Conservation (phyloP, 2,329 filamentous ascomycete genomes). For the Herpomyces periplanetae region DNA sequence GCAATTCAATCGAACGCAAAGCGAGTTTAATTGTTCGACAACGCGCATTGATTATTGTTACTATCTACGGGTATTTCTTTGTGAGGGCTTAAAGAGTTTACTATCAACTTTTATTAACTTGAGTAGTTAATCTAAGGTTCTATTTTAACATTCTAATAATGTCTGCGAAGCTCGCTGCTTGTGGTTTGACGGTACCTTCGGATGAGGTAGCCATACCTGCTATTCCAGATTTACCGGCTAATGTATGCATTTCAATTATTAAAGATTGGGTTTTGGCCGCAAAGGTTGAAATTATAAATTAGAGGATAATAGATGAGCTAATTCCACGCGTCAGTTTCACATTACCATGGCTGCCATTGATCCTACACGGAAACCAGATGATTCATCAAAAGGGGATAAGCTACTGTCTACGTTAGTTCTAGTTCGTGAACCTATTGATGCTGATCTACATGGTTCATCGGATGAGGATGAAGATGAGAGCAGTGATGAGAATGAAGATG, state of each 20-base stretch:
- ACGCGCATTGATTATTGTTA: too few relatives aligned
- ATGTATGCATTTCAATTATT: conserved; percentile 16
- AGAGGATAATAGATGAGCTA: neutral
- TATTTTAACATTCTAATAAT: too few relatives aligned
- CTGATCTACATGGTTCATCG: conserved; percentile 8
- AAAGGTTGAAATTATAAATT: conserved; percentile 1
- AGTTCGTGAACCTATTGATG: conserved; percentile 10
- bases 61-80: too few relatives aligned
- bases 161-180: too few relatives aligned
- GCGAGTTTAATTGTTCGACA: too few relatives aligned
- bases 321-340: conserved; percentile 24
- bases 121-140: too few relatives aligned
- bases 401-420: conserved; percentile 12
- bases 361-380: conserved; percentile 27
- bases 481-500: conserved; percentile 6
- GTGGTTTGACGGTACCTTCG: conserved; percentile 59
- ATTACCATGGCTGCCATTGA: conserved; percentile 97
- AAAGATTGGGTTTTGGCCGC: conserved; percentile 1
- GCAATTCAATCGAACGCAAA: too few relatives aligned
- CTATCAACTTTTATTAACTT: too few relatives aligned
- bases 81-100: too few relatives aligned
- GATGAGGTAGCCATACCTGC: conserved; percentile 49
- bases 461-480: conserved; percentile 8
- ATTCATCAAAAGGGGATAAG: conserved; percentile 22
- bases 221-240: conserved; percentile 34